Base-by-base conservation (phyloP, 371 early-diverging fungal species). In the Funneliformis caledonium region DNA sequence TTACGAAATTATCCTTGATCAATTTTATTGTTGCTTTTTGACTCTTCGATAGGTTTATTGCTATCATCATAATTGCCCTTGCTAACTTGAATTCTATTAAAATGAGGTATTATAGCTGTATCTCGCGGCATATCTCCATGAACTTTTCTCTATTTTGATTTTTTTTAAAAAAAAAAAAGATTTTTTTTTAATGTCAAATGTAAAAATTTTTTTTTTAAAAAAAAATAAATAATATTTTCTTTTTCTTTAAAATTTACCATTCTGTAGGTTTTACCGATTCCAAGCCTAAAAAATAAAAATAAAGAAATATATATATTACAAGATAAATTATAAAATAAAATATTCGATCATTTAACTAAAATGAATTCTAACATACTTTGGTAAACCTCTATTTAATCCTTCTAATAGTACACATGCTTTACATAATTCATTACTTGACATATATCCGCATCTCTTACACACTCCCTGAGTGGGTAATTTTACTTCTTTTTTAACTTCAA, bases 381-480 rank as follows among this genome's bases (percentile, higher is more conserved):
- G 96, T 78, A 94, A 82, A 0, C 98, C 98, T 69, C 92, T 88
- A 82, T 98, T 97, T 56, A 98, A 85, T 0, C 98, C 97, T 84
- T 99, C 98, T 14, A 99, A 86, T 78, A 99, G 85, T 31, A 96
- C 88, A 84, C 99, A 99, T 0, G 99, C 98, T 84, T 98, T 98
- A 85, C 99, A 99, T 11, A 97, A 83, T 37, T 89, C 87, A 80
- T 97, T 95, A 50, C 95, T 94, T 19, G 97, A 93, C 86, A 99
- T 97, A 85, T 97, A 98, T 9, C 99, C 99, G 83, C 99, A 99
- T 47, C 97, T 89, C 68, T 91, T 89, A 84, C 98, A 98, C 4
- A 87, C 89, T 61, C 90, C 85, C 83, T 90, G 93, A 31, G 82
- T 86, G 16, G 94, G 93, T 87, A 92, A 87, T 81, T 93, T 92